phyloP scores from a whole-genome alignment of 2,329 filamentous ascomycete genomes.

The Bipolaris cookei region DNA sequence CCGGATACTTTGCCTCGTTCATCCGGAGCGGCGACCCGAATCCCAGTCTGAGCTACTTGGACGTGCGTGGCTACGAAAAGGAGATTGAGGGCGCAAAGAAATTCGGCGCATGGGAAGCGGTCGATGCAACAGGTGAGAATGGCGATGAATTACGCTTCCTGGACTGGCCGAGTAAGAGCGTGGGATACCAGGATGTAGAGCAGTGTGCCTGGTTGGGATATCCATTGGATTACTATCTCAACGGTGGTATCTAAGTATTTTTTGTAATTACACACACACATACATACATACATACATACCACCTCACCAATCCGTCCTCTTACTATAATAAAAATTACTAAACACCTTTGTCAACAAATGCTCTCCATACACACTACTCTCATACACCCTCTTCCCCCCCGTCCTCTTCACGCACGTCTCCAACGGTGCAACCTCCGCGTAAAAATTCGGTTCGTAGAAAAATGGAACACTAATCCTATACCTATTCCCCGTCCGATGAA shows the following conservation, averaged over 20 bases:
- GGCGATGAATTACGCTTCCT: slow-evolving; percentile 52
- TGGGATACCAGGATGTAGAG: slow-evolving; percentile 56
- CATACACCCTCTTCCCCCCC: slow-evolving; percentile 32
- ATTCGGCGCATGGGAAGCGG: slow-evolving; percentile 45
- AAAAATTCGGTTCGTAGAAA: slow-evolving; percentile 57
- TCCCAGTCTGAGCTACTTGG: slow-evolving; percentile 54
- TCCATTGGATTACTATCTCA: slow-evolving; percentile 42
- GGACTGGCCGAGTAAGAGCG: slow-evolving; percentile 55
- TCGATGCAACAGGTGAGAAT: slow-evolving; percentile 44
- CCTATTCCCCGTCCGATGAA: slow-evolving; percentile 48
- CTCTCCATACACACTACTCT: slow-evolving; percentile 50
- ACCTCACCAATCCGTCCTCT: slow-evolving; percentile 33
- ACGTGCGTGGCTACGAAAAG: slow-evolving; percentile 55
- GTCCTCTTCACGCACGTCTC: slow-evolving; percentile 45
- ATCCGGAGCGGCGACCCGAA: slow-evolving; percentile 60
- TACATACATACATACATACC: background rate
- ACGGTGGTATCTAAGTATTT: slow-evolving; percentile 26
- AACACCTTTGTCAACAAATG: slow-evolving; percentile 53
- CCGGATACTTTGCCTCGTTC: slow-evolving; percentile 60
- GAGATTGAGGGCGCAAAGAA: slow-evolving; percentile 50
- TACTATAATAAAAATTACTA: slow-evolving; percentile 51
- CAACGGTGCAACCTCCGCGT: slow-evolving; percentile 49
- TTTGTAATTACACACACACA: background rate
- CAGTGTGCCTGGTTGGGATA: slow-evolving; percentile 56
- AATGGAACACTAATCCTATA: slow-evolving; percentile 56